Conservation (phyloP, 1,284 basidiomycete genomes). For the Bjerkandera adusta region DNA sequence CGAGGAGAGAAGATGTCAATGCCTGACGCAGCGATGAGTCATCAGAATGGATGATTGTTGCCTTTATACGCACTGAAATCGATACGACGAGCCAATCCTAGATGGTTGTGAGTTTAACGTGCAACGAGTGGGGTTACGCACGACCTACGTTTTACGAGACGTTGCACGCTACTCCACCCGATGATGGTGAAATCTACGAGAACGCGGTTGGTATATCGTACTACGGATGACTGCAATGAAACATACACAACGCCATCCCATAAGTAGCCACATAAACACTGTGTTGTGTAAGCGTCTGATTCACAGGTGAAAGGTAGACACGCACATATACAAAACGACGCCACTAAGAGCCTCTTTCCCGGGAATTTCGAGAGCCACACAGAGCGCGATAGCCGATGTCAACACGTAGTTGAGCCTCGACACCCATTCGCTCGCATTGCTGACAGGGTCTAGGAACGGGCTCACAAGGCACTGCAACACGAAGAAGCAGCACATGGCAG, state of each 20-base stretch:
- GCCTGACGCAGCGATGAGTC: constrained; percentile 35
- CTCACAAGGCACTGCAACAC: constrained; percentile 56
- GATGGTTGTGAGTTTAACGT: too few species aligned
- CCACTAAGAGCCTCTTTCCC: constrained; percentile 54
- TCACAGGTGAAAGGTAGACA: too few species aligned
- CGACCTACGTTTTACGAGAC: constrained; percentile 55
- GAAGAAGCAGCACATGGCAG: constrained; percentile 61
- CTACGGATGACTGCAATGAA: constrained; percentile 6
- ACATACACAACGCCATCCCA: constrained; percentile 60
- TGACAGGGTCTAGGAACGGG: constrained; percentile 71
- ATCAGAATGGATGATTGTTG: constrained; percentile 1
- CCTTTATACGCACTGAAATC: constrained; percentile 63
- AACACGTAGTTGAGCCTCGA: constrained; percentile 69
- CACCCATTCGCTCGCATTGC: constrained; percentile 77
- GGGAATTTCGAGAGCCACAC: constrained; percentile 54
- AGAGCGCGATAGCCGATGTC: constrained; percentile 61
- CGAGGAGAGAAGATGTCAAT: constrained; percentile 80
- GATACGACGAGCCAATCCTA: constrained; percentile 60
- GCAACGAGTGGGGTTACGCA: background rate
- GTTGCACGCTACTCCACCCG: constrained; percentile 47
- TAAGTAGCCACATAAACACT: constrained; percentile 70
- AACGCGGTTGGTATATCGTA: constrained; percentile 3
- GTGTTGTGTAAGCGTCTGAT: too few species aligned
- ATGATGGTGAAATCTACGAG: constrained; percentile 65
- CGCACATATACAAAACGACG: constrained; percentile 62